These are phyloP conservation scores for Alnus rubra DNA, from an alignment of 306 rosid genomes.

Conservation along the genomic window DNA sequence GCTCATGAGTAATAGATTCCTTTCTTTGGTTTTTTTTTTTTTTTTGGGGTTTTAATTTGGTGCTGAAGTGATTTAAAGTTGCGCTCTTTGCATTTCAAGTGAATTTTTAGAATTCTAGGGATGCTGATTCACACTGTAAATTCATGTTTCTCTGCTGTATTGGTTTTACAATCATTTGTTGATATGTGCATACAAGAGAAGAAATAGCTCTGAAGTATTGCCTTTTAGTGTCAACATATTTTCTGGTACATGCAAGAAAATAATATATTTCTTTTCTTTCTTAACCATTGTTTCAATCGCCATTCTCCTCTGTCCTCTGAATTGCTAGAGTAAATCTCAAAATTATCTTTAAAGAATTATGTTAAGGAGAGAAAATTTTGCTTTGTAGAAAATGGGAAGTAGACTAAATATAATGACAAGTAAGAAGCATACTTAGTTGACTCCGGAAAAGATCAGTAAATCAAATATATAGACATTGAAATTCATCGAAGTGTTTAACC, in stretches of 20 bases:
- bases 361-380: not conserved
- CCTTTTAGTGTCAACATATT: not conserved
- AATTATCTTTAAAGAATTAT: not conserved
- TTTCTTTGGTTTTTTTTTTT: not conserved
- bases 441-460: not conserved
- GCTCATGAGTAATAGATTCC: not conserved
- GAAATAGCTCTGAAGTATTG: not conserved
- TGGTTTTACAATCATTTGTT: not conserved
- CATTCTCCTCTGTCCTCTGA: not conserved
- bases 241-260: not conserved
- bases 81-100: not conserved
- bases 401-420: not conserved
- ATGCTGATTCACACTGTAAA: not conserved
- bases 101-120: not conserved
- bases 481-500: not conserved
- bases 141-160: not conserved
- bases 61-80: not conserved
- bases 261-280: not conserved
- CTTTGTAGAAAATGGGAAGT: not conserved
- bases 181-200: not conserved
- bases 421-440: not conserved
- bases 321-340: not conserved
- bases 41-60: not conserved
- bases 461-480: slow-evolving; percentile 15
- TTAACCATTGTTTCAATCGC: not conserved